Evolutionary conservation across 2,329 filamentous ascomycete species (phyloP), one percentile per base, ranked within the genome.

Genomic region (Penicillium sp.): DNA sequence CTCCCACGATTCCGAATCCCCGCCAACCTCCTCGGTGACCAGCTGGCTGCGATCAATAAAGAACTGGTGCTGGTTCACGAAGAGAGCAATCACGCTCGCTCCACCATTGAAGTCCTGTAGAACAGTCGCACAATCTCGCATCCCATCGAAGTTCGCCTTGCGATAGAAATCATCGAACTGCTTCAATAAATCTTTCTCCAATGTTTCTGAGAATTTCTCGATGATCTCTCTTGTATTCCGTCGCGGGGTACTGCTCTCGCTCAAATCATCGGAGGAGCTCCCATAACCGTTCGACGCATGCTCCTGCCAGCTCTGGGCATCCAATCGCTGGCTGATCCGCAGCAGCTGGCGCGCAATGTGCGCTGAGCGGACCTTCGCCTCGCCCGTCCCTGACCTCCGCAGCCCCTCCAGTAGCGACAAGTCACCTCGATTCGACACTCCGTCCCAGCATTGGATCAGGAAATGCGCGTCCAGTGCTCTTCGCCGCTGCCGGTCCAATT

Each of bases 31-130:
- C 66, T 96, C 92, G 0, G 88, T 89, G 46, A 96, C 88, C 53
- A 99, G 80, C 72, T 97, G 93, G 62, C 92, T 94, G 24, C 92
- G 83, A 70, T 97, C 94, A 68, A 99, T 97, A 76, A 99, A 99
- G 81, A 99, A 99, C 68, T 96, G 92, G 75, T 99, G 95, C 72
- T 99, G 94, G 70, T 99, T 99, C 68, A 99, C 93, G 72, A 97
- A 99, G 10, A 93, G 82, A 13, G 90, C 93, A 73, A 97, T 96
- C 55, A 97, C 94, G 70, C 92, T 97, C 53, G 91, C 87, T 48
- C 94, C 94, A 48, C 94, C 92, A 72, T 93, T 96, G 80, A 99
- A 99, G 74, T 97, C 94, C 70, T 94, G 84, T 58, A 99, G 79
- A 40, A 97, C 94, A 67, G 90, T 90, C 50, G 95, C 90, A 71